Evolutionary conservation across 495 filamentous ascomycete genomes (phyloP).

Genomic region (Annulohypoxylon maeteangense): DNA sequence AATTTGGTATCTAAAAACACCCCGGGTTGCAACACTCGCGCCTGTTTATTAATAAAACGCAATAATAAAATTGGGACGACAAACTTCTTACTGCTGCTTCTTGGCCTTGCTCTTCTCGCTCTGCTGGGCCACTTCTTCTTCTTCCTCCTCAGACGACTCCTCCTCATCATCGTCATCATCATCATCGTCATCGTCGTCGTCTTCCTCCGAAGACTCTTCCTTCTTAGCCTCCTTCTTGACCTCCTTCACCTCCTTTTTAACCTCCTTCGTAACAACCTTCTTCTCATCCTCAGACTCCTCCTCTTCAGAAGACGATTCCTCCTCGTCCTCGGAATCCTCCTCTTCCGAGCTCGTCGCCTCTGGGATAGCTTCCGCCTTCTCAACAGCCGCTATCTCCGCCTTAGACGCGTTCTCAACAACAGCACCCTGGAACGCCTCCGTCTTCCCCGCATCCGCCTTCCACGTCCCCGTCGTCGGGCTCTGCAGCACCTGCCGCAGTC

Average conservation of each 20-base stretch:
- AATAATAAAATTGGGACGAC: background rate
- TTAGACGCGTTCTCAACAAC: conserved; percentile 41
- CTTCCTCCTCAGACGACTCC: conserved; percentile 31
- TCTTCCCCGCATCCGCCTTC: conserved; percentile 54
- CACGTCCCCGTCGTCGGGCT: conserved; percentile 58
- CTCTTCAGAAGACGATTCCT: conserved; percentile 31
- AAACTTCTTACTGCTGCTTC: conserved; percentile 28
- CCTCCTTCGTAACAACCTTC: conserved; percentile 44
- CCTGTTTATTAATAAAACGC: conserved; percentile 13
- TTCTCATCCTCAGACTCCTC: conserved; percentile 34
- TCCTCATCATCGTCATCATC: conserved; percentile 43
- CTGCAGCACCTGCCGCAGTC: conserved; percentile 49
- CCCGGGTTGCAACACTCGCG: background rate
- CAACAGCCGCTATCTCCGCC: conserved; percentile 53
- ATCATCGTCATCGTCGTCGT: conserved; percentile 38
- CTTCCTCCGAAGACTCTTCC: conserved; percentile 21
- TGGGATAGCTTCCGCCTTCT: conserved; percentile 52
- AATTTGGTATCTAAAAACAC: conserved; percentile 20
- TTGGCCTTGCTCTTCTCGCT: conserved; percentile 14
- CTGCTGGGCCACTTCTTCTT: conserved; percentile 15
- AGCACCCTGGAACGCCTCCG: conserved; percentile 45
- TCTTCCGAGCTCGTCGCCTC: conserved; percentile 46
- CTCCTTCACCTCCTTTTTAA: conserved; percentile 8
- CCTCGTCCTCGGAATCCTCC: conserved; percentile 39
- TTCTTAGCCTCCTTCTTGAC: conserved; percentile 11